These are phyloP conservation scores for Gonapodya sp. DNA, from an alignment of 192 early-diverging fungal species.

Conservation along the genomic window DNA sequence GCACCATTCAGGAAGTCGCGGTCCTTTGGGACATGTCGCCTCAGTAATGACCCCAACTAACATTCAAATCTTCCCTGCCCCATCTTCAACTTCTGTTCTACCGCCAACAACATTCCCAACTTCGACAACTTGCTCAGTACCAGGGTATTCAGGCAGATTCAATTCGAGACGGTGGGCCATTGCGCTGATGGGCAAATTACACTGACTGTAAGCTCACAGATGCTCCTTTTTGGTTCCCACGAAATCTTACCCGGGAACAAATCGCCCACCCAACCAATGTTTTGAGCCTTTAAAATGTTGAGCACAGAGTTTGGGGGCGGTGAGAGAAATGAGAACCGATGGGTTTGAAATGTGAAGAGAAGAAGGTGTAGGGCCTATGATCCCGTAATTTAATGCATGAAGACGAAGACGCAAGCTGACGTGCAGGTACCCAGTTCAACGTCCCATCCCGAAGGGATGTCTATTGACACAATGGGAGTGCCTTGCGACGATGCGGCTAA, in stretches of 20 bases:
- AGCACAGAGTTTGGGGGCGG: conserved; percentile 79
- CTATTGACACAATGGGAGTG: conserved; percentile 60
- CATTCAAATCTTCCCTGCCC: no score
- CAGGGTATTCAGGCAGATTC: conserved; percentile 59
- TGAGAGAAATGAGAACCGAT: conserved; percentile 79
- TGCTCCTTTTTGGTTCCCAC: no score
- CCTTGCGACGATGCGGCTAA: conserved; percentile 12
- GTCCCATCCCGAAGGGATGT: conserved; percentile 94
- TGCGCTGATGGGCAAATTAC: no score
- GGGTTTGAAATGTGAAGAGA: conserved; percentile 31
- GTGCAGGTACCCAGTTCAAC: conserved; percentile 63
- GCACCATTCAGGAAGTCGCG: no score
- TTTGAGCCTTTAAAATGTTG: conserved; percentile 54
- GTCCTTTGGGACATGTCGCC: no score
- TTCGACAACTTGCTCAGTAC: conserved; percentile 58
- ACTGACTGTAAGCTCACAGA: no score
- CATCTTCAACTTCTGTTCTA: no score
- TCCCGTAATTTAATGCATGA: no score
- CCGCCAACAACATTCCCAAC: no score
- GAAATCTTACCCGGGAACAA: conserved; percentile 55
- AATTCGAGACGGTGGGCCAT: conserved; percentile 25
- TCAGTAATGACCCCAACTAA: no score
- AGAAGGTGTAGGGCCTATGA: not conserved
- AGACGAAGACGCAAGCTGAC: not conserved
- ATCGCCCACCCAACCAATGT: conserved; percentile 84